These are phyloP conservation scores for Aspergillus pseudoglaucus DNA, from an alignment of 2,329 filamentous ascomycete genomes.

Conservation along the genomic window DNA sequence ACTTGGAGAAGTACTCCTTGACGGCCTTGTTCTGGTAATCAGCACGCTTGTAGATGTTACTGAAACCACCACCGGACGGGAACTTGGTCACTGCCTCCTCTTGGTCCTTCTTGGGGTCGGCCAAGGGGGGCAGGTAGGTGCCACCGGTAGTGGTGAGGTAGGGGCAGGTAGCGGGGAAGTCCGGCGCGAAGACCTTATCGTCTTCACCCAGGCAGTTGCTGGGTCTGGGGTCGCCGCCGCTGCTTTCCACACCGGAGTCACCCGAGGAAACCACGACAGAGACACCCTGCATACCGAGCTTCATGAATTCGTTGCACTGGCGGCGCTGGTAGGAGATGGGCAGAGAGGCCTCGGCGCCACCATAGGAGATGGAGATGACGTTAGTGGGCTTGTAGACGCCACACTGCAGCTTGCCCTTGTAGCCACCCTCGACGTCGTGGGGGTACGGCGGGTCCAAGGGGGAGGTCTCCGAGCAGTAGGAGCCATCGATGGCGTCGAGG, in stretches of 20 bases:
- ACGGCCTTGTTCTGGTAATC: constrained; percentile 36
- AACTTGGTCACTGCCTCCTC: constrained; percentile 34
- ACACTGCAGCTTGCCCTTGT: constrained; percentile 39
- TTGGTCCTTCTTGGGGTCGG: constrained; percentile 20
- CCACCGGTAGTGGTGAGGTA: constrained; percentile 34
- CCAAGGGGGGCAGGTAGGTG: constrained; percentile 30
- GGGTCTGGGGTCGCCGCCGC: constrained; percentile 20
- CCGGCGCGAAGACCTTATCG: constrained; percentile 30
- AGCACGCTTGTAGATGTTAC: constrained; percentile 35
- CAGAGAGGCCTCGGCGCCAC: constrained; percentile 25
- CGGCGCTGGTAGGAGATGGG: constrained; percentile 31
- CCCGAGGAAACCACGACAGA: constrained; percentile 43
- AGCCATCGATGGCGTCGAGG: constrained; percentile 44
- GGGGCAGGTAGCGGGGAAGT: constrained; percentile 31
- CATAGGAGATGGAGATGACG: constrained; percentile 39
- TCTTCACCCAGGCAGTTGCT: constrained; percentile 29
- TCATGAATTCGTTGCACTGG: constrained; percentile 42
- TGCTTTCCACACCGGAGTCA: constrained; percentile 39
- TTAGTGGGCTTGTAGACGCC: constrained; percentile 50
- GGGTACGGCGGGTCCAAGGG: constrained; percentile 40
- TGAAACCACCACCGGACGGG: constrained; percentile 38
- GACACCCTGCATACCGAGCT: constrained; percentile 45
- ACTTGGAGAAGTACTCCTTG: constrained; percentile 25
- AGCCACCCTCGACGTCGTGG: constrained; percentile 31
- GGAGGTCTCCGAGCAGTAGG: constrained; percentile 42